These are phyloP conservation scores for Penicillium desertorum DNA, from an alignment of 495 filamentous ascomycete species.

Conservation along the genomic window DNA sequence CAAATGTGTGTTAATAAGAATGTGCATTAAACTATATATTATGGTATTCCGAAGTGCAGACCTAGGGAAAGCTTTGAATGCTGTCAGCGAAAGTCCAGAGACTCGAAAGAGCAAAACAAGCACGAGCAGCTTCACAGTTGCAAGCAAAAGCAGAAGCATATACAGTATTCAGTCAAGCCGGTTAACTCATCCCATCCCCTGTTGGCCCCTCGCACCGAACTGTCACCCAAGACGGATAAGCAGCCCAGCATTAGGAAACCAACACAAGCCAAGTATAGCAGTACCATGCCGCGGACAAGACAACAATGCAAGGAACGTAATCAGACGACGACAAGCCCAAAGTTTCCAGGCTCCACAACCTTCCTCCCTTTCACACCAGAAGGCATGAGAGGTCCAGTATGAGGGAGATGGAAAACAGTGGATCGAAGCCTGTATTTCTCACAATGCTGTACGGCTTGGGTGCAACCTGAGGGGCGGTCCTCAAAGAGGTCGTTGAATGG, in stretches of 20 bases:
- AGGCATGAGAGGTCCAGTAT: slow-evolving; percentile 63
- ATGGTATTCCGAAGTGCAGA: slow-evolving; percentile 29
- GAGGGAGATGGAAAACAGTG: slow-evolving; percentile 51
- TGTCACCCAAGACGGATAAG: slow-evolving; percentile 58
- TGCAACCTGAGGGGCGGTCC: slow-evolving; percentile 50
- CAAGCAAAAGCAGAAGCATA: slow-evolving; percentile 18
- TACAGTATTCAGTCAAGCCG: slow-evolving; percentile 60
- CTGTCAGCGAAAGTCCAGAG: slow-evolving; percentile 22
- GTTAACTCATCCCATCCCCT: slow-evolving; percentile 61
- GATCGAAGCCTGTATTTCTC: slow-evolving; percentile 45
- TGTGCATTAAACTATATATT: background rate
- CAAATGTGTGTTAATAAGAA: background rate
- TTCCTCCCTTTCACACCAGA: slow-evolving; percentile 58
- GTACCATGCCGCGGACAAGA: slow-evolving; percentile 30
- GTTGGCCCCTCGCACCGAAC: slow-evolving; percentile 43
- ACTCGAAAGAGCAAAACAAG: background rate
- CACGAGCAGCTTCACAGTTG: slow-evolving; percentile 8
- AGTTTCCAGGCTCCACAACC: slow-evolving; percentile 78
- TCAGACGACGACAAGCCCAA: slow-evolving; percentile 35
- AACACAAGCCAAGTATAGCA: slow-evolving; percentile 52
- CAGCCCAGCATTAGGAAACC: slow-evolving; percentile 30
- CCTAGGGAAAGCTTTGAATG: slow-evolving; percentile 12
- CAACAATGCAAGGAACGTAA: slow-evolving; percentile 18
- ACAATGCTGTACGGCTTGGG: slow-evolving; percentile 20
- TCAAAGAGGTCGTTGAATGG: slow-evolving; percentile 94